phyloP scores from a whole-genome alignment of 352 stramenopile species.

The Pythium dissotocum region DNA sequence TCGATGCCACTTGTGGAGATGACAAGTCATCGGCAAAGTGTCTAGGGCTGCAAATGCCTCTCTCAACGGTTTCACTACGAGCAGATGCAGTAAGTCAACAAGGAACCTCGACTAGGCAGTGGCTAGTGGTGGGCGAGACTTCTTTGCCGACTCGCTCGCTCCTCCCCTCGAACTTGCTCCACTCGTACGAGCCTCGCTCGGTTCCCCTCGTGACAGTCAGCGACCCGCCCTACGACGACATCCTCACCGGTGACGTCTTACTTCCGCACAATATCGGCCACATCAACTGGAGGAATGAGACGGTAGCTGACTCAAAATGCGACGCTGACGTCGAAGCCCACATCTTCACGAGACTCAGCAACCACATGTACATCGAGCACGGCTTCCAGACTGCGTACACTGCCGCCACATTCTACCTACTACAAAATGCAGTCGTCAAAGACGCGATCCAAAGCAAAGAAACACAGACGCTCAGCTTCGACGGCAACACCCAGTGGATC shows the following conservation, averaged over 20 bases:
- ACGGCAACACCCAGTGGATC: slow-evolving; percentile 15
- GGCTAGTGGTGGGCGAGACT: not conserved
- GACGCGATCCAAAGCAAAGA: not conserved
- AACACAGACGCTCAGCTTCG: slow-evolving; percentile 7
- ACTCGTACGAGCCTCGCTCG: not conserved
- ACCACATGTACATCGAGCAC: slow-evolving; percentile 23
- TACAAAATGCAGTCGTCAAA: slow-evolving; percentile 11
- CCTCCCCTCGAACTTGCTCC: not conserved
- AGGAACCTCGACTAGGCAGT: not conserved
- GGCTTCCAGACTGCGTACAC: slow-evolving; percentile 15
- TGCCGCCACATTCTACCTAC: slow-evolving; percentile 10
- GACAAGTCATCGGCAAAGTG: no score
- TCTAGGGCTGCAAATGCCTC: not conserved
- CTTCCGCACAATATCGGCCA: slow-evolving; percentile 10
- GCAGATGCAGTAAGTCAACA: not conserved
- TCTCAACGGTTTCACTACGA: not conserved
- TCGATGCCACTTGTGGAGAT: no score
- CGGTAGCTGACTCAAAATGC: not conserved
- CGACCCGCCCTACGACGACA: not conserved
- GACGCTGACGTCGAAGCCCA: not conserved
- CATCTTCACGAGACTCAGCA: slow-evolving; percentile 7
- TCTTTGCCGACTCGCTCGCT: not conserved
- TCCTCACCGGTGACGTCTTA: not conserved
- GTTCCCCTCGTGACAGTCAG: not conserved
- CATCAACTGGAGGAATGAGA: not conserved